Evolutionary conservation across 225 moss, liverwort and hornwort species (phyloP), one percentile per base, ranked within the genome.

Genomic region (Straminergon stramineum): DNA sequence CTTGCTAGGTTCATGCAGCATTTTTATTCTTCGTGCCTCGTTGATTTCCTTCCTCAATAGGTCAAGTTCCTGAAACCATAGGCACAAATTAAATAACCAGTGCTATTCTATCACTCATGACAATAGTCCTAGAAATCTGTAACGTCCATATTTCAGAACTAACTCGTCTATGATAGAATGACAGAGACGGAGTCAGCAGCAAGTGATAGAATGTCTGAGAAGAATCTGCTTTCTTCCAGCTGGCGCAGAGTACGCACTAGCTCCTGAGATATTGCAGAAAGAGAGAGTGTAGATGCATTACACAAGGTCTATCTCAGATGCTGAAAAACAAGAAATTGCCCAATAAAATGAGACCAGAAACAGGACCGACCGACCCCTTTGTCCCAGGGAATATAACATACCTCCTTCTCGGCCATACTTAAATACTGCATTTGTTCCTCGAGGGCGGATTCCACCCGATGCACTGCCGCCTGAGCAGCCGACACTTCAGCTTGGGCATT

Each of bases 1-100:
- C 95, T 94, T 98, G 94, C 96, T 96, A 48, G 98, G 94, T 90
- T 97, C 97, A 85, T 98, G 97, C 67, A 98, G 94, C 96, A 97
- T 94, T 87, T 93, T 96, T 90, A 98, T 98, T 91, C 96, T 94
- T 62, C 96, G 93, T 39, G 97, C 98, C 90, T 98, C 98, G 22
- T 96, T 92, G 52, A 96, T 94, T 86, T 95, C 96, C 85, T 93
- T 95, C 89, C 94, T 96, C 93, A 98, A 91, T 39, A 95, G 77
- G 56, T 98, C 96, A 87, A 98, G 91, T 87, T 98, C 98, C 95
- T 96, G 91, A 58, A 87, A 77, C 48, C 75, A 48, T 35, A 63
- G 75, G 35, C 26, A 62, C n/a, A 79, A 85, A 63, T 88, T 16
- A 61, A 70, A 74, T 37, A 67, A 41, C 48, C 9, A 66, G 45